Evolutionary conservation across 345 rosid genomes (phyloP), one percentile per base, ranked within the genome.

Genomic region (Euphorbia tirucalli): DNA sequence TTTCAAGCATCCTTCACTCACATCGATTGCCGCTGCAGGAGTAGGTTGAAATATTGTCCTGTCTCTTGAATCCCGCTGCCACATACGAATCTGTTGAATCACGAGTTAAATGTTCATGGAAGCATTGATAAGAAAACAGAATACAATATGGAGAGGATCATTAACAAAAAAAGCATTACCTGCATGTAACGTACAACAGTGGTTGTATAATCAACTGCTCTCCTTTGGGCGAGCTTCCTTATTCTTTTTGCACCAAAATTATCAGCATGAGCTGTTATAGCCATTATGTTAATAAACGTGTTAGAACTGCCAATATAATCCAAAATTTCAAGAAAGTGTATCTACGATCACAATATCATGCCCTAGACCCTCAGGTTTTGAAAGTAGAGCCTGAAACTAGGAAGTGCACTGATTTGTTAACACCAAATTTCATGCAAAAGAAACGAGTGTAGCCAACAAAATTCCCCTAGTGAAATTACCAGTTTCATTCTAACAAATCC

Each of bases 1-100:
- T 76, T 65, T 73, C 24, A 74, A 68, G 21, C 7, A 32, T 62
- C 41, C 59, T 67, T 70, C 70, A 65, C 92, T 54, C 25, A 95
- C 98, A 84, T 95, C 99, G 56, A 95, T 87, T 39, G 96, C 92
- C 63, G 97, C 99, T 52, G 97, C 98, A 73, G 97, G 88, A 48
- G 97, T 90, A 71, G 96, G 84, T 74, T 90, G 97, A 87, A 92
- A 76, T 61, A 70, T 55, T 25, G 94, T 90, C 88, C 91, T 86
- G 73, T 88, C 97, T 77, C 88, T 84, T 21, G 89, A 86, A 82
- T 90, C 97, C 72, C 83, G 78, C 85, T 95, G 97, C 92, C 90
- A 90, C 81, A 87, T 85, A 56, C 94, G 91, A 70, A 76, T 83
- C 99, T 95, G 87, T 74, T 77, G 61, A 54, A 66, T 61, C n/a